Evolutionary conservation across 352 stramenopile species (phyloP).

Genomic region (Phytopythium aichiense): DNA sequence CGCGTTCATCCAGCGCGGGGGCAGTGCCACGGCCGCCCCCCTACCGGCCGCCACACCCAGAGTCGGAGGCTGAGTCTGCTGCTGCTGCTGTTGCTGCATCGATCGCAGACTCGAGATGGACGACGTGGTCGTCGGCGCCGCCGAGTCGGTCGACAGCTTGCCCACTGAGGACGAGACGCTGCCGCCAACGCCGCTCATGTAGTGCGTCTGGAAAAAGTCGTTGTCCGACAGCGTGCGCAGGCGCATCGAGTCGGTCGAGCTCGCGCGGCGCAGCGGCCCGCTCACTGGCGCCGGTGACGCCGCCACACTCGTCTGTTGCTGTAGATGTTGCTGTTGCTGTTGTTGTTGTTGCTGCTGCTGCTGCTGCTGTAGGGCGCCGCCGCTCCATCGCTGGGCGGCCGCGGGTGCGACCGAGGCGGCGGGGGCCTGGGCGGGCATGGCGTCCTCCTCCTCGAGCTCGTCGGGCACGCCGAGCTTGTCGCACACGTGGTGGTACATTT

Average conservation of each 20-base stretch:
- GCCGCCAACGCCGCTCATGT: conserved; percentile 13
- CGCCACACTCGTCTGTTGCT: background rate
- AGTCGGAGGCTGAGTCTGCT: background rate
- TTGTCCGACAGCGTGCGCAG: conserved; percentile 63
- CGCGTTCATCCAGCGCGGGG: conserved; percentile 80
- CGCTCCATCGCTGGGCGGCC: conserved; percentile 3
- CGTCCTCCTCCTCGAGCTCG: conserved; percentile 47
- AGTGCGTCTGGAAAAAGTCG: conserved; percentile 43
- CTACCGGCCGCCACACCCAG: conserved; percentile 25
- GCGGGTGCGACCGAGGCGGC: too few relatives aligned
- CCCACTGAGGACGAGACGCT: conserved; percentile 15
- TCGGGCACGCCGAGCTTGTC: conserved; percentile 59
- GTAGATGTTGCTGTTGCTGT: background rate
- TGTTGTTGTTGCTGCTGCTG: too few relatives aligned
- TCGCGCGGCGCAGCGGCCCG: conserved; percentile 16
- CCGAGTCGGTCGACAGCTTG: background rate
- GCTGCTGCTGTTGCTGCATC: conserved; percentile 26
- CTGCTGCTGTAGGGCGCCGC: background rate
- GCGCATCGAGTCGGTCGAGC: conserved; percentile 47
- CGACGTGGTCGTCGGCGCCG: background rate
- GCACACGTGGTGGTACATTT: conserved; percentile 87
- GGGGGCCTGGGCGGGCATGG: background rate
- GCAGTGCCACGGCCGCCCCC: conserved; percentile 49
- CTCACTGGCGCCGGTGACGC: background rate
- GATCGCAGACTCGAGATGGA: conserved; percentile 20